Evolutionary conservation across 2,329 filamentous ascomycete species (phyloP), one percentile per base, ranked within the genome.

Genomic region (Phaeosphaeriaceae sp.): DNA sequence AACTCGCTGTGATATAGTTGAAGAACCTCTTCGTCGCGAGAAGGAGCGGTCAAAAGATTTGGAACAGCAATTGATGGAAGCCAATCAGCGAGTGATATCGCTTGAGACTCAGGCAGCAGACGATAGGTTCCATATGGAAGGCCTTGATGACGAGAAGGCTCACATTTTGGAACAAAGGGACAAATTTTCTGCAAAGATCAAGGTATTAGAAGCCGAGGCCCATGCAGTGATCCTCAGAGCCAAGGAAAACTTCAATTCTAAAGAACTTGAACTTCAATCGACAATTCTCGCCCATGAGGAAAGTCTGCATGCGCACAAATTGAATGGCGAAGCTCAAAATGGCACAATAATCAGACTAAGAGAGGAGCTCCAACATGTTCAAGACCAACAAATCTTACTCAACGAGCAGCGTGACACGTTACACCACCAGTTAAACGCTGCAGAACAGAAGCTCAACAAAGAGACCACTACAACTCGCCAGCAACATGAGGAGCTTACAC

Each of bases 1-100:
- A 57, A 70, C 68, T 8, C 77, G 83, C 6, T 86, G 83, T 59
- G 75, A 79, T 28, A 76, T 76, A 26, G 74, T 81, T 2, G 83
- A 86, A 66, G 74, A 74, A 40, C 83, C 83, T 5, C 70, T 86
- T 11, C 74, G 75, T 4, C 67, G 70, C 13, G 80, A 81, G 55
- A 68, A 72, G 46, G 63, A 68, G 13, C 74, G 64, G 42, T 68
- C 63, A n/a, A 46, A 57, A 34, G 58, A 65, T 17, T 59, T 77
- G 12, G 60, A 75, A 37, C 49, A 56, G 8, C 45, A 66, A 47
- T 64, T 76, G 3, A 50, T 67, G 7, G 55, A 59, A 8, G 48
- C 78, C 2, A 67, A 67, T 16, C 50, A 67, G 0, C 67, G 78
- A 33, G 66, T 74, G 8, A 63, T 74, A 26, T 66, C 64, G 3